Evolutionary conservation across 176 grass and related monocot genomes (phyloP), one percentile per base, ranked within the genome.

Genomic region (Oropetium thomaeum): DNA sequence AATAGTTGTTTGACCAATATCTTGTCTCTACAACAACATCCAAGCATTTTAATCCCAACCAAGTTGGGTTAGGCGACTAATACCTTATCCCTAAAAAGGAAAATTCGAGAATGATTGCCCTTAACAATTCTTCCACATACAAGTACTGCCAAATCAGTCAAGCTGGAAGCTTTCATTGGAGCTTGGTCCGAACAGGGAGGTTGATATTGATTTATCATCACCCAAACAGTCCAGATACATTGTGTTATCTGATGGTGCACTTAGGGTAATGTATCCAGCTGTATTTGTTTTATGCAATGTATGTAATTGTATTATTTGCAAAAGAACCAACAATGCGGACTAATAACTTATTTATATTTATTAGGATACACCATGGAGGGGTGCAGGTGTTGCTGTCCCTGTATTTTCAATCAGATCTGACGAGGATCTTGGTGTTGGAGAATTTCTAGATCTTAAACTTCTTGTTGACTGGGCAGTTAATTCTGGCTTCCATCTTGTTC

Each of bases 371-470:
- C 88, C 90, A 72, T 97, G 95, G 95, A 93, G 83, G 80, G 95
- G 95, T 78, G 86, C 90, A 59, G 95, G 95, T 79, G 95, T 97
- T 86, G 90, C 95, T 28, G 87, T 93, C 76, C 95, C 95, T 2
- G 72, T 97, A 63, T 97, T 97, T 77, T 93, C 95, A 8, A 77
- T 97, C 63, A 91, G 90, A 25, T 92, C 95, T 19, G 75, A 78
- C 53, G 88, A 97, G 40, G 94, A 92, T 71, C 81, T 97, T 47
- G 95, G 95, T 71, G 95, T 97, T 83, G 90, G 94, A 87, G 94
- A 97, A 79, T 97, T 97, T 74, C 86, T 89, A 60, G 94, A 97
- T 73, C 88, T 97, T 83, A 97, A 92, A 80, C 79, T 93, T 76
- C 83, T 97, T 74, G 90, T 93, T 87, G 94, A 97, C 69, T 97